Evolutionary conservation across 1,139 yeast genomes (phyloP), one percentile per base, ranked within the genome.

Genomic region (Schwanniomyces etchellsii): DNA sequence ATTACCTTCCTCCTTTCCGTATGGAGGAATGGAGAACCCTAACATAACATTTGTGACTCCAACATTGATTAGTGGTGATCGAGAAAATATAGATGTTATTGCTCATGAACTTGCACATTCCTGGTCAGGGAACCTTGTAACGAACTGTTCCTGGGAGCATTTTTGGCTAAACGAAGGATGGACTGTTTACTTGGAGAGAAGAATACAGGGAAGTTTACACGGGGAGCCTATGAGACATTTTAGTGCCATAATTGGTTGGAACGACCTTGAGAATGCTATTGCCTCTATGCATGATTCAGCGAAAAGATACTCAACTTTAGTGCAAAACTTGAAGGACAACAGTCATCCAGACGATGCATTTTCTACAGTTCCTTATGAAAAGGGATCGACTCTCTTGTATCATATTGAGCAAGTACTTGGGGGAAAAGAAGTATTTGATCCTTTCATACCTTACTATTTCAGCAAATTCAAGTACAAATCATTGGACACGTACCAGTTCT

Each of bases 21-120:
- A 85, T 48, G 96, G 96, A 38, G 96, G 96, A 33, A 88, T 88
- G 96, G 96, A 88, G 59, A 84, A 85, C 51, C 95, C 95, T 33
- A 85, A 85, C 54, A 76, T 85, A 55, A 86, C 95, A 2, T 85
- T 85, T 56, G 91, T 89, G 24, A 88, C 96, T 0, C 95, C 96
- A 27, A 86, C 96, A 1, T 67, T 88, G 44, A 77, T 88, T 28
- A 77, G 91, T 18, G 89, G 91, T 28, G 96, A 88, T 57, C 69
- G 93, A 37, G 80, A 85, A 36, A 85, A 86, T 45, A 88, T 86
- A 17, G 86, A 81, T 43, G 95, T 86, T 22, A 77, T 86, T 53
- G 95, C 95, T 1, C 96, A 86, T 57, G 96, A 86, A 55, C 69
- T 86, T 46, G 93, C 95, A 3, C 96, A 86, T 55, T 81, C 94